Evolutionary conservation across 176 grass and related monocot species (phyloP).

Genomic region (Phoenix dactylifera): DNA sequence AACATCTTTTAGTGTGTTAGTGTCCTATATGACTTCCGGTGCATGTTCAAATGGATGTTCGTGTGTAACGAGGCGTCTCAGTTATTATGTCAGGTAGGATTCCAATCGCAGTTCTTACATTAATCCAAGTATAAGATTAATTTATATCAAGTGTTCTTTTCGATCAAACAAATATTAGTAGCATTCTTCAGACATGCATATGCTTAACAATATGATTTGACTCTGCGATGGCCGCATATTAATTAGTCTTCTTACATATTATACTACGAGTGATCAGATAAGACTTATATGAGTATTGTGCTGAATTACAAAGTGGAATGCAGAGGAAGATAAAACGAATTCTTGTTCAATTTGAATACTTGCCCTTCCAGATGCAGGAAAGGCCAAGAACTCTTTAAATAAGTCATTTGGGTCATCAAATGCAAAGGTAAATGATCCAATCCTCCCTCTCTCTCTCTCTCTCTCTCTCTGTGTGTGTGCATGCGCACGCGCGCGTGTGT

Average conservation of each 20-base stretch:
- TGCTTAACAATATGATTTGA: conserved; percentile 19
- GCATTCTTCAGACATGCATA: conserved; percentile 1
- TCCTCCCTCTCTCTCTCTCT: too few relatives aligned
- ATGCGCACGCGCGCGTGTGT: too few relatives aligned
- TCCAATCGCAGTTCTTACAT: conserved; percentile 1
- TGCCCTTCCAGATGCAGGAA: conserved; percentile 33
- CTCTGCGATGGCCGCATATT: conserved; percentile 1
- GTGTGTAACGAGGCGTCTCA: too few relatives aligned
- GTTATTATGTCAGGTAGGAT: too few relatives aligned
- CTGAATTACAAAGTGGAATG: background rate
- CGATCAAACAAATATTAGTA: too few relatives aligned
- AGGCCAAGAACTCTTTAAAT: conserved; percentile 18
- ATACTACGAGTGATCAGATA: background rate
- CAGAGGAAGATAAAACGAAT: conserved; percentile 1
- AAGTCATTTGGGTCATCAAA: conserved; percentile 18
- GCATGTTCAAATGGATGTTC: too few relatives aligned
- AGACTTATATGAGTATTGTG: background rate
- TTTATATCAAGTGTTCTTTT: too few relatives aligned
- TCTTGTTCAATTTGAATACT: conserved; percentile 27
- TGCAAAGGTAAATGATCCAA: conserved; percentile 23
- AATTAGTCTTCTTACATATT: conserved; percentile 25
- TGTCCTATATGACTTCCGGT: too few relatives aligned
- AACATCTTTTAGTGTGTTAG: too few relatives aligned
- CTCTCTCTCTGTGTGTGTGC: too few relatives aligned
- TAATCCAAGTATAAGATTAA: background rate